Evolutionary conservation across 768 basidiomycete species (phyloP).

Genomic region (Lactifluus echinatus): DNA sequence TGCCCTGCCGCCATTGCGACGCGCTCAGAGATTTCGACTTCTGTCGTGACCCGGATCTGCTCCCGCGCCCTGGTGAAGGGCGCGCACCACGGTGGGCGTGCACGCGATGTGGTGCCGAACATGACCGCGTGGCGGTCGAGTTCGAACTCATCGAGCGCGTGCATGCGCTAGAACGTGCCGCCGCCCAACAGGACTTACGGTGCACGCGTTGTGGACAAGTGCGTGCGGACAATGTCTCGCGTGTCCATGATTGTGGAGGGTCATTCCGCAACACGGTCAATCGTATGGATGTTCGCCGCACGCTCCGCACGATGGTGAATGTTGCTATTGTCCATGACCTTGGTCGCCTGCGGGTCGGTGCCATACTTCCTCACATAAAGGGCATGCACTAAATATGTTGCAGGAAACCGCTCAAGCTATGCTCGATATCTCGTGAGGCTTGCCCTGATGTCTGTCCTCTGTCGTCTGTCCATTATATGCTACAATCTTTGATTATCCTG

Average conservation of each 20-base stretch:
- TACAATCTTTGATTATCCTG: background rate
- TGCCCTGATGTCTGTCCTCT: background rate
- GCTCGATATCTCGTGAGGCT: constrained; percentile 9
- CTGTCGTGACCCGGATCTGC: constrained; percentile 81
- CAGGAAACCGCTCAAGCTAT: constrained; percentile 18
- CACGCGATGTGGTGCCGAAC: constrained; percentile 68
- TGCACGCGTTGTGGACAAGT: constrained; percentile 89
- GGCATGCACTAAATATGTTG: background rate
- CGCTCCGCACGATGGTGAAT: constrained; percentile 75
- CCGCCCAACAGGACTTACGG: constrained; percentile 82
- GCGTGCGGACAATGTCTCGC: constrained; percentile 78
- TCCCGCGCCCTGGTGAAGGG: constrained; percentile 45
- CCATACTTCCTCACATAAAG: constrained; percentile 13
- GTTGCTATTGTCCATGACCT: constrained; percentile 70
- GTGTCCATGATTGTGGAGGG: constrained; percentile 85
- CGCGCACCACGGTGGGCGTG: constrained; percentile 63
- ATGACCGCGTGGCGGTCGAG: constrained; percentile 84
- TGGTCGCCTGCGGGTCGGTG: constrained; percentile 50
- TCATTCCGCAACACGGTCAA: constrained; percentile 64
- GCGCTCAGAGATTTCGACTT: constrained; percentile 87
- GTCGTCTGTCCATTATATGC: background rate
- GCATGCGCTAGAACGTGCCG: constrained; percentile 57
- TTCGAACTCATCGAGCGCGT: constrained; percentile 75
- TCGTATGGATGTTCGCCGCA: constrained; percentile 62
- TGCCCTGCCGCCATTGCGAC: constrained; percentile 86